These are phyloP conservation scores for Diaporthe citrichinensis DNA, from an alignment of 2,329 filamentous ascomycete species.

Conservation along the genomic window DNA sequence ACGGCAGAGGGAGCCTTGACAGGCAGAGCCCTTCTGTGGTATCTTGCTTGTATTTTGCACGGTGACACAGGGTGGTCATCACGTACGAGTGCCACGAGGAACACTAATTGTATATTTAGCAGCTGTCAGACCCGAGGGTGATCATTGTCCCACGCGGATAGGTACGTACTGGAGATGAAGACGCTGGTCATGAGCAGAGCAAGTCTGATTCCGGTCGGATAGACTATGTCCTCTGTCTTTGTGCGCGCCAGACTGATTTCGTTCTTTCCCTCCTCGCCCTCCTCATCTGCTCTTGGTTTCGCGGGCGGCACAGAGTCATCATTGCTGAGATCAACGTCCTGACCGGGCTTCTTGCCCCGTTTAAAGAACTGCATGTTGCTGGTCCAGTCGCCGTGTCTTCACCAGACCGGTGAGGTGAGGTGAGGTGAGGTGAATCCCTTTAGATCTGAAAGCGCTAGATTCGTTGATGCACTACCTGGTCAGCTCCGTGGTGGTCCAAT, in stretches of 20 bases:
- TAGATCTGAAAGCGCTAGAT: neutral
- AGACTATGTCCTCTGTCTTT: constrained; percentile 48
- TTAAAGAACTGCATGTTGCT: constrained; percentile 38
- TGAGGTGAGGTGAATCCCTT: neutral
- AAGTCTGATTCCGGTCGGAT: constrained; percentile 52
- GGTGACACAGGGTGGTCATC: no score
- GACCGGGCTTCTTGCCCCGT: constrained; percentile 37
- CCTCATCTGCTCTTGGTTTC: neutral
- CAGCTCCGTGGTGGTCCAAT: neutral
- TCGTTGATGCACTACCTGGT: neutral
- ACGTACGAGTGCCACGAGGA: constrained; percentile 53
- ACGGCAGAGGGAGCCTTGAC: neutral
- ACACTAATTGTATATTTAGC: constrained; percentile 46
- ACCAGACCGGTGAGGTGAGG: neutral
- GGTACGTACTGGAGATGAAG: constrained; percentile 47
- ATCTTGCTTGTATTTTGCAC: neutral
- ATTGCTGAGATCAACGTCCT: constrained; percentile 12
- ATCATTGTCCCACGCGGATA: no score
- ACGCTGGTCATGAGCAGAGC: constrained; percentile 52
- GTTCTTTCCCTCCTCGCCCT: constrained; percentile 31
- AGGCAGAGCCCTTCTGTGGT: neutral
- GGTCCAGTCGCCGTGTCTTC: neutral
- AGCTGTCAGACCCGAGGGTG: neutral
- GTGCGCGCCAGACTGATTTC: constrained; percentile 42
- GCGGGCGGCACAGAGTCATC: constrained; percentile 18